phyloP scores from a whole-genome alignment of 768 basidiomycete species.

The Trametes meyenii region DNA sequence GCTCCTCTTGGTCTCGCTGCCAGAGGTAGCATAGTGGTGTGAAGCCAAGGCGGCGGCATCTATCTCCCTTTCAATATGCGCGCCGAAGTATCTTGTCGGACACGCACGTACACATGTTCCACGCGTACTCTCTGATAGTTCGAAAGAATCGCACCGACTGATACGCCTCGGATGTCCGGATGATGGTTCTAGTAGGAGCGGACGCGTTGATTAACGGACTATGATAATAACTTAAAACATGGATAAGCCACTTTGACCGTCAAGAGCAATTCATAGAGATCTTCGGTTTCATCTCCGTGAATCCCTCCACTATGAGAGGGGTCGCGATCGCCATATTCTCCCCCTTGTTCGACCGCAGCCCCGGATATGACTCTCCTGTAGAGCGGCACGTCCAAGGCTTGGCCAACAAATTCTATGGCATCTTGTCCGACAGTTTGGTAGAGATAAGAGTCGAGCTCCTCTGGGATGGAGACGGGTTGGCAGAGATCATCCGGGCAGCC shows the following conservation, averaged over 20 bases:
- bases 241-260: constrained; percentile 67
- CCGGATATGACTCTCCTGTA: constrained; percentile 83
- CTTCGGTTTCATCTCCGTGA: constrained; percentile 93
- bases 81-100: neutral
- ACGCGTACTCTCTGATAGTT: constrained; percentile 97
- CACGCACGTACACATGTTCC: constrained; percentile 80
- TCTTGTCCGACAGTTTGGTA: constrained; percentile 99
- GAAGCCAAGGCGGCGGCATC: constrained; percentile 79
- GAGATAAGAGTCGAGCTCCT: constrained; percentile 97
- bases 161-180: constrained; percentile 83
- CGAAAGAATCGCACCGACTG: constrained; percentile 95
- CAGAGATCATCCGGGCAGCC: constrained; percentile 21
- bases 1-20: constrained; percentile 87
- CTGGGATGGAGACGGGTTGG: constrained; percentile 46
- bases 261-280: constrained; percentile 73
- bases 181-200: constrained; percentile 55
- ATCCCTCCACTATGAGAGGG: constrained; percentile 51
- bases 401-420: constrained; percentile 83
- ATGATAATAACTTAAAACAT: neutral
- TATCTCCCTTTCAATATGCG: constrained; percentile 33
- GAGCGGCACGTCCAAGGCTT: constrained; percentile 84
- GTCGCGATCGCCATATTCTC: constrained; percentile 81
- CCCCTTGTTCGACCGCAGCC: constrained; percentile 73
- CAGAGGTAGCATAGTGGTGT: constrained; percentile 89
- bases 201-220: neutral